These are phyloP conservation scores for Coniochaeta sp. DNA, from an alignment of 2,329 filamentous ascomycete species.

Conservation along the genomic window DNA sequence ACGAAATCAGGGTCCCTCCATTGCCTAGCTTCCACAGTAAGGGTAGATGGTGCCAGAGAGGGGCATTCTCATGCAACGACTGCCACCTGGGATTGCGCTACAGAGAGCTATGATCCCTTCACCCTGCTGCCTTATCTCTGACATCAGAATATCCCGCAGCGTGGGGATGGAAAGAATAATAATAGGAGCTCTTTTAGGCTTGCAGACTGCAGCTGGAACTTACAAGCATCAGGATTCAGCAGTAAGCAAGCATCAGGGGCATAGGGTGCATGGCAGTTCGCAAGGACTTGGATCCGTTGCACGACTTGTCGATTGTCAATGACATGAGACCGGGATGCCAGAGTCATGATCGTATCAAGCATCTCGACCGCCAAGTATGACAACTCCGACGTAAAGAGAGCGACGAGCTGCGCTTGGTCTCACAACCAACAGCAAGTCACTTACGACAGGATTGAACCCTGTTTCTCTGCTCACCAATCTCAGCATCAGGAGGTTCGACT, in stretches of 20 bases:
- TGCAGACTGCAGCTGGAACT: not conserved
- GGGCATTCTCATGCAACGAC: not conserved
- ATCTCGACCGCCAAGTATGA: no score
- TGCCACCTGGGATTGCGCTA: not conserved
- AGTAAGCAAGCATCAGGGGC: not conserved
- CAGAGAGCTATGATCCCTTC: not conserved
- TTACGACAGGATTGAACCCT: not conserved
- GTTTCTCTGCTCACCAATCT: not conserved
- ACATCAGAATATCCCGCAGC: slow-evolving; percentile 1
- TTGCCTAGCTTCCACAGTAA: not conserved
- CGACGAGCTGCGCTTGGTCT: not conserved
- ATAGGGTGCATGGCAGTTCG: not conserved
- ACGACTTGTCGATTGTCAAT: no score
- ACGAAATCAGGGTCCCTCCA: not conserved
- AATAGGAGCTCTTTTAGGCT: not conserved
- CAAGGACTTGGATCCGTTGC: not conserved
- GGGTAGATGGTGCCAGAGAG: not conserved
- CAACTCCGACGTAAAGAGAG: no score
- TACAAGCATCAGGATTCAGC: no score
- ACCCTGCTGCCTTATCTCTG: not conserved
- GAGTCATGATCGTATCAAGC: no score
- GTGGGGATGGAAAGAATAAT: not conserved
- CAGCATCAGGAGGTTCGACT: not conserved
- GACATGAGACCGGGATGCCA: no score
- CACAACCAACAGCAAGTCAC: not conserved